These are phyloP conservation scores for Gentiana straminea DNA, from an alignment of 257 asterid genomes.

Conservation along the genomic window DNA sequence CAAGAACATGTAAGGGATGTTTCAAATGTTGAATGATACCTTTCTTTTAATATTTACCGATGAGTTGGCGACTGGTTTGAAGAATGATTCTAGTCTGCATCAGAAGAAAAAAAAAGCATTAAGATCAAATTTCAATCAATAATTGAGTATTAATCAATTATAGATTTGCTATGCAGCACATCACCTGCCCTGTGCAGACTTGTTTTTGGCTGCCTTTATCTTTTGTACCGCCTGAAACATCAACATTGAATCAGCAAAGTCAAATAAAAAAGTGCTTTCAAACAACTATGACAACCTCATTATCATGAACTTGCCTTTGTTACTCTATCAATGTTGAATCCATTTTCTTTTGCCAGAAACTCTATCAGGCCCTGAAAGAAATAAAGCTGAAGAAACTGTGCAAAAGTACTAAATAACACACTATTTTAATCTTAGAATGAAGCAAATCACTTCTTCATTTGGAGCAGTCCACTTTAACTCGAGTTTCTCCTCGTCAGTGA, in stretches of 20 bases:
- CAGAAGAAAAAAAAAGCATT: constrained; percentile 11
- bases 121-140: constrained; percentile 3
- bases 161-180: constrained; percentile 10
- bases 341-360: constrained; percentile 91
- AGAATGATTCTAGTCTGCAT: constrained; percentile 89
- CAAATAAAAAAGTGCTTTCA: background rate
- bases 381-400: constrained; percentile 9
- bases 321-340: constrained; percentile 84
- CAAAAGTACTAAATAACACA: constrained; percentile 8
- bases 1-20: constrained; percentile 1
- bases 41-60: constrained; percentile 69
- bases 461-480: constrained; percentile 95
- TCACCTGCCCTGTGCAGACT: constrained; percentile 93
- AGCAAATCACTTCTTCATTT: constrained; percentile 74
- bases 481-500: constrained; percentile 45
- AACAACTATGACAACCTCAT: constrained; percentile 3
- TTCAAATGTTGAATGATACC: constrained; percentile 29
- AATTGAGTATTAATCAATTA: constrained; percentile 4
- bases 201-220: constrained; percentile 93
- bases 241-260: constrained; percentile 16
- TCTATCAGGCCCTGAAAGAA: constrained; percentile 59
- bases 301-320: constrained; percentile 45
- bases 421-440: constrained; percentile 8
- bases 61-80: constrained; percentile 67
- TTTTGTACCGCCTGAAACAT: constrained; percentile 72